Base-by-base conservation (phyloP, 2,329 filamentous ascomycete species). In the Dothideomycetes sp. region DNA sequence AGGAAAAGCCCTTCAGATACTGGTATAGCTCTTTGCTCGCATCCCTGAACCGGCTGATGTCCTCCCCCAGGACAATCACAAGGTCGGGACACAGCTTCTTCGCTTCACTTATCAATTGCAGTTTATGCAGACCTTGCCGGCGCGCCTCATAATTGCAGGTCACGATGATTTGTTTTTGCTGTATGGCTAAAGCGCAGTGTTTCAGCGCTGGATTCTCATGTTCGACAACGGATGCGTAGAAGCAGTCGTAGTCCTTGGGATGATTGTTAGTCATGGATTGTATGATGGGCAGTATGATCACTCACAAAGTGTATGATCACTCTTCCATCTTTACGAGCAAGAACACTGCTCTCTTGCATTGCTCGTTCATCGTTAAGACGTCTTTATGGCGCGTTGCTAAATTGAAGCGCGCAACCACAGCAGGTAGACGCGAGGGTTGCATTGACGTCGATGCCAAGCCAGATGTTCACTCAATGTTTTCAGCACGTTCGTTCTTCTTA, bases 101-200 rank as follows among this genome's bases (percentile, higher is more conserved):
- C 3, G 89, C 91, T 46, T 95, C 86, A 38, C 70, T 74, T 55
- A 95, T 78, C 47, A 86, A 73, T 70, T 93, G 87, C 44, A 96
- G 70, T 65, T 98, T 96, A 58, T 74, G 69, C 39, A 88, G 70
- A 29, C 69, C 69, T 44, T 74, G 72, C 37, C 77, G 67, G 27
- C 89, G 78, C 16, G 89, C 89, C 56, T 84, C 84, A 60, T 96
- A 96, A 63, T 96, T 96, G 71, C 85, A 93, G 4, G 87, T 94
- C 16, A 88, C 85, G 31, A 91, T 71, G 40, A 95, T 94, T 57
- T 87, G 84, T 62, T 95, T 95, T 62, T 95, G 88, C 60, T 88
- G 84, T 43, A 94, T 78, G 27, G 86, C 88, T 24, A 96, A 66
- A 5, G 87, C 85, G 14, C 82, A 63, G 1, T 72, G 69, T 54